These are phyloP conservation scores for Pisolithus microcarpus DNA, from an alignment of 768 basidiomycete species.

Conservation along the genomic window DNA sequence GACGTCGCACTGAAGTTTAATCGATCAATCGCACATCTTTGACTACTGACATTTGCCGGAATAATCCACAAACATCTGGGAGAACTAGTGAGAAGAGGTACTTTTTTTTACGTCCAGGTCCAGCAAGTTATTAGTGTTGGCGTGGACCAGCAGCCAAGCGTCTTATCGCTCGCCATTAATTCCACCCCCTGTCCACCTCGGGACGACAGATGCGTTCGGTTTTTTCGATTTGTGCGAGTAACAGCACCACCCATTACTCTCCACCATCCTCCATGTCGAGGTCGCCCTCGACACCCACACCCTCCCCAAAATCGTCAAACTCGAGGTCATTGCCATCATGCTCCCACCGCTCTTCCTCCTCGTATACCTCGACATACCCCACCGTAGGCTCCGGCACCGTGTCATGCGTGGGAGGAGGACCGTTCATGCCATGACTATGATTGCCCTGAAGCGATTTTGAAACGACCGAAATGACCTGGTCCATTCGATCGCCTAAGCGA, in stretches of 20 bases:
- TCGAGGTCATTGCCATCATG: conserved; percentile 42
- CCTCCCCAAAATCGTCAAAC: conserved; percentile 63
- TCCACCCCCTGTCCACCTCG: background rate
- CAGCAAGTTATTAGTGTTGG: no score
- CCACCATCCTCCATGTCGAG: conserved; percentile 60
- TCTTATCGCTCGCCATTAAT: no score
- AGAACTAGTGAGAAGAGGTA: no score
- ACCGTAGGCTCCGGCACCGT: background rate
- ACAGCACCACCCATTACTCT: background rate
- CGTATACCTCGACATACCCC: conserved; percentile 9
- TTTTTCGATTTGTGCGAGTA: background rate
- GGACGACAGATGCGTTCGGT: background rate
- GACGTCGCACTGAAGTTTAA: background rate
- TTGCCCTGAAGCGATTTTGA: conserved; percentile 29
- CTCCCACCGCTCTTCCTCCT: conserved; percentile 19
- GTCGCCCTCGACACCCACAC: conserved; percentile 62
- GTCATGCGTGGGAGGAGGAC: background rate
- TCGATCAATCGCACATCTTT: no score
- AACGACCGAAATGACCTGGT: conserved; percentile 58
- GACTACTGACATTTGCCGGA: no score
- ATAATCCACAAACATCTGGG: no score
- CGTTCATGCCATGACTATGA: no score
- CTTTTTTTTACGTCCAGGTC: no score
- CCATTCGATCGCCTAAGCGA: conserved; percentile 62
- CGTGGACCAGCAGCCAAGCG: no score